Evolutionary conservation across 768 basidiomycete genomes (phyloP).

Genomic region (Lactarius hengduanensis): DNA sequence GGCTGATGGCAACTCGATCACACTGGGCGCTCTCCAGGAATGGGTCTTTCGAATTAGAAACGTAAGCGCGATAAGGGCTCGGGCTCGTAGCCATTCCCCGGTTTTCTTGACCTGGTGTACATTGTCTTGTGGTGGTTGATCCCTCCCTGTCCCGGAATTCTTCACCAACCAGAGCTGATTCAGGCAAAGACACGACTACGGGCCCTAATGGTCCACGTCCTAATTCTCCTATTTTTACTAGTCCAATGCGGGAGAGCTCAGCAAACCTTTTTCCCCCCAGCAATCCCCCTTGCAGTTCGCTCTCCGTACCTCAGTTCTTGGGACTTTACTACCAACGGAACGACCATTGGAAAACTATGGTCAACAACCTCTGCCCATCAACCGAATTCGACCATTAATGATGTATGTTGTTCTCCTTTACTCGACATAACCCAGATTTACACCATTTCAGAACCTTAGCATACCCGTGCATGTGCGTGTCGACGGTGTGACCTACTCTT

Average conservation of each 20-base stretch:
- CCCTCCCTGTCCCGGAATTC: background rate
- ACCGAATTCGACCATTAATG: background rate
- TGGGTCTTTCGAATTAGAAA: background rate
- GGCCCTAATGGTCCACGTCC: background rate
- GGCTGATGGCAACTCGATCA: background rate
- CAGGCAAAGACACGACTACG: background rate
- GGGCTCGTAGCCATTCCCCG: background rate
- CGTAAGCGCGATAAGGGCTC: background rate
- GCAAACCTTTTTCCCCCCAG: conserved; percentile 29
- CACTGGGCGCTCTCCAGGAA: background rate
- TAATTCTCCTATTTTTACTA: background rate
- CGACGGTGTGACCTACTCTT: conserved; percentile 26
- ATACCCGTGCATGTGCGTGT: conserved; percentile 21
- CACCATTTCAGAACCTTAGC: conserved; percentile 10
- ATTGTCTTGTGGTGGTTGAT: background rate
- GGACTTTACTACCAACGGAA: conserved; percentile 16
- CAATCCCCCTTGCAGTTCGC: conserved; percentile 33
- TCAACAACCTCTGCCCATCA: conserved; percentile 20
- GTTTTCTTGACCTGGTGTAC: background rate
- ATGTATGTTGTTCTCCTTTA: background rate
- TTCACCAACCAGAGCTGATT: background rate
- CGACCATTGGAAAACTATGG: conserved; percentile 23
- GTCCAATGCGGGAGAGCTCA: background rate
- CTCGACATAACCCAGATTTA: background rate
- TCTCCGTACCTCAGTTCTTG: conserved; percentile 33